Base-by-base conservation (phyloP, 257 asterid genomes). In the Solanum corneliomulleri region DNA sequence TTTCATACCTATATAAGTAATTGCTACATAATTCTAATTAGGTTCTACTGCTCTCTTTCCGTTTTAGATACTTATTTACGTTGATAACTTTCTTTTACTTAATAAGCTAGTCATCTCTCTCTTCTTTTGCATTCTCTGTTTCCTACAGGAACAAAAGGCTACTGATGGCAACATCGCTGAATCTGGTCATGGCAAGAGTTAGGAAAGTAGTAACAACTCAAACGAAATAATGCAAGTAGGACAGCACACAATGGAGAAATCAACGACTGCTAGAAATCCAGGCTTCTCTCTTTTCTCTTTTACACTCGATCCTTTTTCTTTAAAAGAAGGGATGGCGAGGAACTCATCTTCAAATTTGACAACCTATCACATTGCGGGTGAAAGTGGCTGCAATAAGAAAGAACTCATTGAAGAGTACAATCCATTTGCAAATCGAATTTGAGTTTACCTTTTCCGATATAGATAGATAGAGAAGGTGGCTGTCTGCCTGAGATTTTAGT, bases 281-380 rank as follows among this genome's bases (percentile, higher is more conserved):
- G 97, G 93, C 84, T 96, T 97, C 93, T 97, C 99, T 82, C 98
- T 96, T 86, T 97, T 97, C 92, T 97, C 98, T 78, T 90, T 88
- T 58, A 89, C 92, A 85, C 88, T 92, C 13, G 94, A 93, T 90
- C 93, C 92, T 76, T 84, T 75, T 71, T 74, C 92, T 86, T 37
- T 37, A 37, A 37, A 37, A 37, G 39, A 37, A 37, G 39, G 7
- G 39, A 37, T 37, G 39, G 39, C 39, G 39, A 37, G 7, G 39
- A 37, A 37, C 39, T 35, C 39, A 35, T 35, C 39, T 5, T 37
- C 39, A 37, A 37, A 37, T 37, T 37, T 37, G 39, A 37, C 39
- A 18, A 88, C 89, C 4, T 89, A 86, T 88, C 77, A 72, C 70
- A 74, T 75, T 33, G 94, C 86, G 52, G 92, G 89, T 12, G 93